Evolutionary conservation across 225 moss, liverwort and hornwort species (phyloP), one percentile per base, ranked within the genome.

Genomic region (Climacium dendroides): DNA sequence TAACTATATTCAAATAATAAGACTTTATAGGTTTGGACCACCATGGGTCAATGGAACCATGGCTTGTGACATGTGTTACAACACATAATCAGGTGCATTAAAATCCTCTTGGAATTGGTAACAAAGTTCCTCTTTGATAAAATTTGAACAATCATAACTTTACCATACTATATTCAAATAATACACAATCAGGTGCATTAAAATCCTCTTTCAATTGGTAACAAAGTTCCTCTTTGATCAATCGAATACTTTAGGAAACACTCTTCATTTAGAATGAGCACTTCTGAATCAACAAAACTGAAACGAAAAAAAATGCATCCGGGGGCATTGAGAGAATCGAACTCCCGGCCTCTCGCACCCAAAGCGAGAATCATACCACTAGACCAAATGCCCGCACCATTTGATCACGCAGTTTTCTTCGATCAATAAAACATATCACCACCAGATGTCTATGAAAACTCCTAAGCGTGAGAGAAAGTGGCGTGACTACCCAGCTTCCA

Each of bases 261-360:
- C 3, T 34, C 63, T 34, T 57, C 57, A 39, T 26, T 47, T 11
- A n/a, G 25, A 82, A n/a, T 26, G 66, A 25, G 65, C 32, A 66
- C 52, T n/a, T 65, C 82, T 65, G n/a, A 35, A 82, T n/a, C 25
- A 82, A 23, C 26, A 37, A 52, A 65, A 50, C 50, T 81, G 20
- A 50, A 48, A 81, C 24, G 15, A 17, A 50, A 82, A n/a, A 32
- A 50, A n/a, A 1, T 11, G 18, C 19, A 52, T 53, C 19, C 19
- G 85, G 86, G 86, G 86, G 86, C 86, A 79, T 86, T 86, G 86
- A 86, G 79, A 86, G 86, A 86, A 79, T 67, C 86, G 77, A 86
- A 86, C 86, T 86, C 86, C 69, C 79, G 86, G 69, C 79, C 86
- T 86, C 86, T 85, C 78, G 85, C 85, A 85, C 78, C 65, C 85